Base-by-base conservation (phyloP, 192 early-diverging fungal species). In the Backusella parvicylindrica region DNA sequence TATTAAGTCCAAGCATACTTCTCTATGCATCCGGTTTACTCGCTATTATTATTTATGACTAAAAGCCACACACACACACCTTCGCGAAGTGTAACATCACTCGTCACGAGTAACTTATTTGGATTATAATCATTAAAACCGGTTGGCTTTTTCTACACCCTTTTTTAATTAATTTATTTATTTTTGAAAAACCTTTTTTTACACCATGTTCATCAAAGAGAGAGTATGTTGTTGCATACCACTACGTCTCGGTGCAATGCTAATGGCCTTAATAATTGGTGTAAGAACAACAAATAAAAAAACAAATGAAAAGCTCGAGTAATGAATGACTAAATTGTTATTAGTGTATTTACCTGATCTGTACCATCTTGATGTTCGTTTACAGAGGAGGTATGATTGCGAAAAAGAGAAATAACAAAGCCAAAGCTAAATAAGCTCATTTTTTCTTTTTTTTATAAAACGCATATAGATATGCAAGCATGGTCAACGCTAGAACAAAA, bases 221-320 rank as follows among this genome's bases (percentile, higher is more conserved):
- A 67, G 38, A 68, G 66, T 75, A 15, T 68, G 63, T 35, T 75
- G 74, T 7, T 75, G 74, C 16, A 36, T 75, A 31, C 74, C 74
- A 28, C 66, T 65, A 12, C 63, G 74, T 6, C n/a, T 75, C 31
- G 74, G 74, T 38, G 64, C 49, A 32, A 40, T 75, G 16, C 32
- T 75, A 3, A 75, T 75, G 47, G 67, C 74, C 7, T 40, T 65
- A 9, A 36, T 68, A 30, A 43, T 75, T 38, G 49, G 33, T 68
- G 74, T 75, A 68, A 75, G 74, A 68, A 30, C 32, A 30, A 63
- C 8, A 21, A 26, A 1, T 2, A 30, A 35, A 6, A 30, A 35
- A 6, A 37, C 16, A 15, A 43, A 28, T 3, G 6, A 53, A 40
- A 33, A 36, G 11, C 1, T 3, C 33, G 8, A n/a, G 16, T 0